Base-by-base conservation (phyloP, 208 protist genomes). In the Wallacemonas sp. region DNA sequence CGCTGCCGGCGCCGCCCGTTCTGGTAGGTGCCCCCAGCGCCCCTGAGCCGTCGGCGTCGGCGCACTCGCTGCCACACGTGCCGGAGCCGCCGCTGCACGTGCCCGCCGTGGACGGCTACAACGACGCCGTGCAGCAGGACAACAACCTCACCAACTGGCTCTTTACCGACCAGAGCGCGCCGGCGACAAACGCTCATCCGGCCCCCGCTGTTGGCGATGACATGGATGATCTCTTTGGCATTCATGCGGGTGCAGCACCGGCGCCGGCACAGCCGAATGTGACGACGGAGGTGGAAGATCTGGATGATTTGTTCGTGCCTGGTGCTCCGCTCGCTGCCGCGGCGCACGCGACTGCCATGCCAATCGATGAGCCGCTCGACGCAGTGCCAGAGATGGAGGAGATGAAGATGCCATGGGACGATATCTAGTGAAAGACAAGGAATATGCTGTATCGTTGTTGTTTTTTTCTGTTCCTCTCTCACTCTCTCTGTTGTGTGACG, bases 371-470 rank as follows among this genome's bases (percentile, higher is more conserved):
- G 28, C 44, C 41, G 20, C 16, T 48, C 16, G 62, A 67, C 26
- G 62, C 41, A 5, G 29, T 42, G 0, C 62, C 62, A 23, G 45
- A 52, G 4, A 18, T 18, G 33, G 50, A 70, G 4, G 50, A 61
- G 7, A 52, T 61, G 38, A 61, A 70, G 49, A 42, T 64, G 57
- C 57, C 57, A 14, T 64, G 57, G 57, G 38, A 61, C 28, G 28
- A 68, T 61, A 57, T 74, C 22, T 50, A 74, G 32, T 14, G 32
- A 68, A 41, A 41, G 0, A 41, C 36, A 41, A 41, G 36, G 0
- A 14, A 41, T 41, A 14, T 41, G 10, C 14, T 14, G 36, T 41
- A 7, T 41, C 36, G 25, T 36, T 8, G 12, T 33, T 59, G 10
- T 59, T 59, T 39, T 59, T 26, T 59, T 33, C n/a, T 59, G 11